A percentile compares a stretch with the other conserved stretches of the same genome.
These are phyloP conservation scores for Penicillium argentinense DNA, from an alignment of 495 filamentous ascomycete species.

Conservation along the genomic window DNA sequence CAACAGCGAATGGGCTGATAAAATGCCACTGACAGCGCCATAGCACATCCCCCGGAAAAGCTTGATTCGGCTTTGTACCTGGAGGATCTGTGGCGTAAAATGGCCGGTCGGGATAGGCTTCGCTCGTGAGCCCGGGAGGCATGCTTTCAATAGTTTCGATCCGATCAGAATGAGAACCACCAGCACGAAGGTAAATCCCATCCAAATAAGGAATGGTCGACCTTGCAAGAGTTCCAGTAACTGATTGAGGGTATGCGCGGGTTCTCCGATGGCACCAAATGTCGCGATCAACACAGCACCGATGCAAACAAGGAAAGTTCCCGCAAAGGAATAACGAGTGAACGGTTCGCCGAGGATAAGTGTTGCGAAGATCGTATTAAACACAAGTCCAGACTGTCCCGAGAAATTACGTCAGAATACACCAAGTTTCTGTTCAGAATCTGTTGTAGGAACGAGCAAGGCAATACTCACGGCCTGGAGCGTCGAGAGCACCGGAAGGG, in stretches of 20 bases:
- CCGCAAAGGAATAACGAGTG: conserved; percentile 84
- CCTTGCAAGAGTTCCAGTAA: conserved; percentile 74
- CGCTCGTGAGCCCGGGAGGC: conserved; percentile 37
- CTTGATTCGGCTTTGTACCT: conserved; percentile 55
- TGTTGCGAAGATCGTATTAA: conserved; percentile 96
- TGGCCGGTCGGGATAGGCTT: conserved; percentile 31
- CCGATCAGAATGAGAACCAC: conserved; percentile 65
- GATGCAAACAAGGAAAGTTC: conserved; percentile 81
- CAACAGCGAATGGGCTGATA: conserved; percentile 90
- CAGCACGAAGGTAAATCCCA: conserved; percentile 72
- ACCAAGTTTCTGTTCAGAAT: neutral
- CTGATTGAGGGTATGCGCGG: conserved; percentile 83
- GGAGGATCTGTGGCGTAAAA: conserved; percentile 44
- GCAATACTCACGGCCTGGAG: conserved; percentile 70
- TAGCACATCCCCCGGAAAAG: conserved; percentile 86
- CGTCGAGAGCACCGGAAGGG: conserved; percentile 90
- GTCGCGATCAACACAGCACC: conserved; percentile 88
- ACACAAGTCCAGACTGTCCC: conserved; percentile 86
- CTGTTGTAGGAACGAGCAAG: neutral
- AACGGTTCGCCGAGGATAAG: conserved; percentile 93
- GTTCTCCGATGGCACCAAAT: conserved; percentile 94
- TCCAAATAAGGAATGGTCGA: conserved; percentile 85
- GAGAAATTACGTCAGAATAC: neutral
- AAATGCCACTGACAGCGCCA: conserved; percentile 84
- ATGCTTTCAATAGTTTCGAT: conserved; percentile 56